These are phyloP conservation scores for Neonectria faginata DNA, from an alignment of 2,329 filamentous ascomycete genomes.

Conservation along the genomic window DNA sequence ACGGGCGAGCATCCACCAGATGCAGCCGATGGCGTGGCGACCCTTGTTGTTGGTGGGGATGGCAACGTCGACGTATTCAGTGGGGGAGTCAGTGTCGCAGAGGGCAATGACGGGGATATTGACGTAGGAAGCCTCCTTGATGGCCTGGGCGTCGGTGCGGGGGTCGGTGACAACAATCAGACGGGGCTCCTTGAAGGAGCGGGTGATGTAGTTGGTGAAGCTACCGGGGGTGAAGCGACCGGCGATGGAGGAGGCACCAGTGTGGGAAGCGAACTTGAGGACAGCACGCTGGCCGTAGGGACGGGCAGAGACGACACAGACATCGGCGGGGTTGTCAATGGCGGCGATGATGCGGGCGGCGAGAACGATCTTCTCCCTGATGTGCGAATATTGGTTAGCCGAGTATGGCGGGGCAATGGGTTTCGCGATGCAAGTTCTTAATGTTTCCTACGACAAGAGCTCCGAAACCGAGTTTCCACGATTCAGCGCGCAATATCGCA, in stretches of 20 bases:
- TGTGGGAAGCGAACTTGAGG: constrained; percentile 99
- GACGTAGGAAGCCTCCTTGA: constrained; percentile 99
- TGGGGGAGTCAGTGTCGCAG: constrained; percentile 98
- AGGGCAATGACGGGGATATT: constrained; percentile 99
- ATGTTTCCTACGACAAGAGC: constrained; percentile 20
- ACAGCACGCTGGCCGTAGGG: constrained; percentile 99
- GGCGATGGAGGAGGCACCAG: constrained; percentile 96
- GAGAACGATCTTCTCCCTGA: constrained; percentile 99
- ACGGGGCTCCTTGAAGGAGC: constrained; percentile 99
- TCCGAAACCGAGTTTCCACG: constrained; percentile 6
- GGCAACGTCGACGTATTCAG: constrained; percentile 99
- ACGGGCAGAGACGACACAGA: constrained; percentile 99
- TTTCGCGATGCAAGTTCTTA: constrained; percentile 37
- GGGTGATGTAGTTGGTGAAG: constrained; percentile 99
- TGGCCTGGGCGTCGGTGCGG: constrained; percentile 99
- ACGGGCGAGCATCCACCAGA: constrained; percentile 99
- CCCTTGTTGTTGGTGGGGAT: constrained; percentile 99
- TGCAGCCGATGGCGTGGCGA: constrained; percentile 96
- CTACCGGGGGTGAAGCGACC: constrained; percentile 99
- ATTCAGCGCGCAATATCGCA: neutral
- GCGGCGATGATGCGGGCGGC: constrained; percentile 98
- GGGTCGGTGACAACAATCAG: constrained; percentile 99
- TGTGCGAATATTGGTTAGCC: constrained; percentile 30
- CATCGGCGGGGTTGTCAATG: constrained; percentile 99
- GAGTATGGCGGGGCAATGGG: constrained; percentile 27